Conservation (phyloP, 2,329 filamentous ascomycete species). For the Endocalyx cinctus region DNA sequence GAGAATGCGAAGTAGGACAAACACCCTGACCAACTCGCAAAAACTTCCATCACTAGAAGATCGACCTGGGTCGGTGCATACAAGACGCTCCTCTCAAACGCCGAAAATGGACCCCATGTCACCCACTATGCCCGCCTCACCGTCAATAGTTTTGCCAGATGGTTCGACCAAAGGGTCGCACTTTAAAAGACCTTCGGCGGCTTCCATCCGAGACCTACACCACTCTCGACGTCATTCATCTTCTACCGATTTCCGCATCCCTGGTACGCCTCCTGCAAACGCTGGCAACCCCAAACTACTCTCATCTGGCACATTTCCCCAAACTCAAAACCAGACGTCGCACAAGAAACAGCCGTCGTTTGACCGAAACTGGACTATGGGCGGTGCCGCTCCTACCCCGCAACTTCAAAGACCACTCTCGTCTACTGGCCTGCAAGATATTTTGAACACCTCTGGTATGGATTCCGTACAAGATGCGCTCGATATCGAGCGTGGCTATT, state of each 20-base stretch:
- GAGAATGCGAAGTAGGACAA: slow-evolving; percentile 50
- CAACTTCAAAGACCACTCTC: slow-evolving; percentile 44
- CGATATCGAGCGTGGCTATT: slow-evolving; percentile 84
- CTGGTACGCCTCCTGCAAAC: slow-evolving; percentile 28
- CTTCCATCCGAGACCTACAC: slow-evolving; percentile 75
- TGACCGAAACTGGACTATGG: slow-evolving; percentile 66
- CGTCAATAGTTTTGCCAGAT: slow-evolving; percentile 35
- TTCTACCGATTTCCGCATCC: slow-evolving; percentile 67
- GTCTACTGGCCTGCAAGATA: slow-evolving; percentile 46
- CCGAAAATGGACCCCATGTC: slow-evolving; percentile 43
- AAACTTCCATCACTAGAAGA: slow-evolving; percentile 38
- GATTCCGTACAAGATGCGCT: slow-evolving; percentile 38
- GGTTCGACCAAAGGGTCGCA: slow-evolving; percentile 46
- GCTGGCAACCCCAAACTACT: slow-evolving; percentile 38
- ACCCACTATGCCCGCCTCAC: slow-evolving; percentile 36
- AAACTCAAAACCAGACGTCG: slow-evolving; percentile 30
- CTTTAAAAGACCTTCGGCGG: slow-evolving; percentile 66
- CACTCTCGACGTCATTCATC: slow-evolving; percentile 86
- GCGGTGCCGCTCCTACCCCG: slow-evolving; percentile 40
- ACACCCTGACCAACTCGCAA: slow-evolving; percentile 49
- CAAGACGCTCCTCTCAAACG: slow-evolving; percentile 49
- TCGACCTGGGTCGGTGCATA: slow-evolving; percentile 42
- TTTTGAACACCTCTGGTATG: slow-evolving; percentile 32
- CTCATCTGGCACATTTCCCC: slow-evolving; percentile 38
- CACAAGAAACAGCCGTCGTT: slow-evolving; percentile 67